phyloP scores from a whole-genome alignment of 805 yeast genomes.

The Kodamaea fukazawae region DNA sequence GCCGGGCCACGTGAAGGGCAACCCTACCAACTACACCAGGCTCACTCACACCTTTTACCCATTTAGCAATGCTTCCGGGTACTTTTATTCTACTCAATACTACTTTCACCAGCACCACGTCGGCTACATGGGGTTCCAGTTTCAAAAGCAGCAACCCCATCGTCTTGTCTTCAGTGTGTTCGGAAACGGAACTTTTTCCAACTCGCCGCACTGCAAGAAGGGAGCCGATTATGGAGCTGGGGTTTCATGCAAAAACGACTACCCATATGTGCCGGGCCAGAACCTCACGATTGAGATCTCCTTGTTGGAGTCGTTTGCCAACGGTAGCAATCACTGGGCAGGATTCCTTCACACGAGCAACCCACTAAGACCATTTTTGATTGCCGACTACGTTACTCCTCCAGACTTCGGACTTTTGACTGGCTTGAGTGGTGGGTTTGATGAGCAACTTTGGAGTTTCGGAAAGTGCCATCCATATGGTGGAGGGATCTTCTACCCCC shows the following conservation, averaged over 20 bases:
- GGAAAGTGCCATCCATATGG: too few species aligned
- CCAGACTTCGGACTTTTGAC: conserved; percentile 1
- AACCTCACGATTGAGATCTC: background rate
- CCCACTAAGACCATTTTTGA: background rate
- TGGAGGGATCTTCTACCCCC: too few species aligned
- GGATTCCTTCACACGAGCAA: background rate
- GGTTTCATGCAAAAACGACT: conserved; percentile 4
- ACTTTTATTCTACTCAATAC: too few species aligned
- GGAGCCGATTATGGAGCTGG: conserved; percentile 11
- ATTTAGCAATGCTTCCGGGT: too few species aligned
- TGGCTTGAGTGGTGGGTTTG: conserved; percentile 1
- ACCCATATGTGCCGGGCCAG: background rate
- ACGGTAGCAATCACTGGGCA: conserved; percentile 4
- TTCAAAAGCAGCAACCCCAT: background rate
- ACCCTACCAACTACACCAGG: too few species aligned
- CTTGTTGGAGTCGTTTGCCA: conserved; percentile 1
- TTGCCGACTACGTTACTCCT: conserved; percentile 2
- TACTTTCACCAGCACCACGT: background rate
- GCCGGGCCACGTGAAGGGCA: too few species aligned
- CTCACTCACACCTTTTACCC: too few species aligned
- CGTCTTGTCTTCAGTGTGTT: conserved; percentile 10
- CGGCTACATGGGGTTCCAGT: conserved; percentile 5
- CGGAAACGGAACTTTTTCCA: conserved; percentile 3
- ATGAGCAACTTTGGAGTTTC: background rate
- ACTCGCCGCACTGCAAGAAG: conserved; percentile 6